Percentiles rank a stretch among this genome's conserved stretches.
phyloP scores from a whole-genome alignment of 202 grass and related monocot genomes.

The Carex arenaria region DNA sequence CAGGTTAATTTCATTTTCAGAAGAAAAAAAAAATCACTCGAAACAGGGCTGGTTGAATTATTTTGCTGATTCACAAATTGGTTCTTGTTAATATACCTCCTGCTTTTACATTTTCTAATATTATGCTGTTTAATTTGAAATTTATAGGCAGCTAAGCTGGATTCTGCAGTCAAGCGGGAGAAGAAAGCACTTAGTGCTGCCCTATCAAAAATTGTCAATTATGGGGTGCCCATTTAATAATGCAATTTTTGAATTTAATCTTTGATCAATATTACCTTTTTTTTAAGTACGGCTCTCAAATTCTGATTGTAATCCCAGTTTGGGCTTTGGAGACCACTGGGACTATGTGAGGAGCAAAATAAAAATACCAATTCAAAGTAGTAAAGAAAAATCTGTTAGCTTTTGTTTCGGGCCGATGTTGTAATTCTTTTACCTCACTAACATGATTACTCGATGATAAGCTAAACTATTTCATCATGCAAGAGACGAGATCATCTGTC shows the following conservation, averaged over 20 bases:
- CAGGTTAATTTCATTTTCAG: conserved; percentile 16
- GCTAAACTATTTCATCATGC: not conserved
- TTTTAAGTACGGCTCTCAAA: not conserved
- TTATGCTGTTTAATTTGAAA: not conserved
- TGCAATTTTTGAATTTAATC: not conserved
- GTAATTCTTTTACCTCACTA: not conserved
- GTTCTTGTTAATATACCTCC: not conserved
- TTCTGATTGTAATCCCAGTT: conserved; percentile 7
- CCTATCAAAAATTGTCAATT: conserved; percentile 40
- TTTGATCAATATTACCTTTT: not conserved
- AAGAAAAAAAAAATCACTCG: not conserved
- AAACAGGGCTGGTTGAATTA: not conserved
- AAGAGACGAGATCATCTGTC: not conserved
- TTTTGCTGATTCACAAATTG: not conserved
- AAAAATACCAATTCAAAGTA: not conserved
- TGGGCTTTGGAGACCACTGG: not conserved
- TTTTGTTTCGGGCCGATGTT: not conserved
- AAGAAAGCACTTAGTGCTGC: conserved; percentile 31
- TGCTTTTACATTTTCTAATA: not conserved
- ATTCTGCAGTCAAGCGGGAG: conserved; percentile 34
- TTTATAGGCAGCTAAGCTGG: conserved; percentile 25
- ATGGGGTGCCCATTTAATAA: conserved; percentile 32
- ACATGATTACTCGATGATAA: not conserved
- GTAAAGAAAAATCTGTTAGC: not conserved
- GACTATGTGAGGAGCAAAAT: not conserved